Evolutionary conservation across 1,139 yeast species (phyloP).

Genomic region (Eremothecium gossypii): DNA sequence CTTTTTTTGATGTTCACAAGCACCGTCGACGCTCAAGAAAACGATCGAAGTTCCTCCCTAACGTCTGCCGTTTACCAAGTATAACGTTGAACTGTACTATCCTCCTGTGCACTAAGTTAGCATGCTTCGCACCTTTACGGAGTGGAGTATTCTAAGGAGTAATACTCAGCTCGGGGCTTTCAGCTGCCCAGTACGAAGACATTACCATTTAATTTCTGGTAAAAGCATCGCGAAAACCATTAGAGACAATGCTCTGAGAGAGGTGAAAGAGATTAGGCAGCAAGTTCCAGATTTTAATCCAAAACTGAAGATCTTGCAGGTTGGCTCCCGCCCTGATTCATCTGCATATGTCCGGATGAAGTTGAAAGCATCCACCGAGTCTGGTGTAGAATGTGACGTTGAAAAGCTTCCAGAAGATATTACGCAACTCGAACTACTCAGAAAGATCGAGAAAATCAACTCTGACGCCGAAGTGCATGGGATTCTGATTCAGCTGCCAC

Average conservation of each 20-base stretch:
- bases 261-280: slow-evolving; percentile 41
- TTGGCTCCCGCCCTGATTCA: slow-evolving; percentile 69
- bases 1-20: too few species aligned
- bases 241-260: slow-evolving; percentile 34
- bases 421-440: slow-evolving; percentile 46
- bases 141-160: too few species aligned
- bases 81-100: too few species aligned
- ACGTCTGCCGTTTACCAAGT: too few species aligned
- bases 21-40: too few species aligned
- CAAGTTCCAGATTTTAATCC: slow-evolving; percentile 50
- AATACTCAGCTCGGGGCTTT: too few species aligned
- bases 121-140: too few species aligned
- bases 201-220: slow-evolving; percentile 34
- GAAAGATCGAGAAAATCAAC: slow-evolving; percentile 48
- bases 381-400: slow-evolving; percentile 52
- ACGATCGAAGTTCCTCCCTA: too few species aligned
- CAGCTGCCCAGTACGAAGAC: neutral
- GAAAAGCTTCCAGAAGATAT: slow-evolving; percentile 50
- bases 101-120: too few species aligned
- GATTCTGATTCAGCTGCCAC: slow-evolving; percentile 60
- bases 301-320: slow-evolving; percentile 59
- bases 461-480: slow-evolving; percentile 61
- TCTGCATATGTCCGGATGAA: slow-evolving; percentile 70
- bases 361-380: slow-evolving; percentile 60
- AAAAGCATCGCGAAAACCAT: slow-evolving; percentile 31